These are phyloP conservation scores for Cercophora scortea DNA, from an alignment of 495 filamentous ascomycete species.

Conservation along the genomic window DNA sequence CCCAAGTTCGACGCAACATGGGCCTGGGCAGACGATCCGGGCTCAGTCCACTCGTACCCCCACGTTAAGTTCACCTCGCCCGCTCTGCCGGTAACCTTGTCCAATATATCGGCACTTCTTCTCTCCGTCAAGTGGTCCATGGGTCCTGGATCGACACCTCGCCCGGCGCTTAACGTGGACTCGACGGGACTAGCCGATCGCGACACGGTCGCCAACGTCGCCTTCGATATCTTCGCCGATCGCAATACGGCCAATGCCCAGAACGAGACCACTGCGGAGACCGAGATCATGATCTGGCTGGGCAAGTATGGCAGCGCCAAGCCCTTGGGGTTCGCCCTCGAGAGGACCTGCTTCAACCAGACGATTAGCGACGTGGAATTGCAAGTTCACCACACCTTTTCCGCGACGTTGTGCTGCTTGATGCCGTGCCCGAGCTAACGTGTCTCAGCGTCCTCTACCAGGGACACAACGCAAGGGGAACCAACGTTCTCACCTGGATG, in stretches of 20 bases:
- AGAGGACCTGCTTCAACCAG: slow-evolving; percentile 3
- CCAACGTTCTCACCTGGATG: slow-evolving; percentile 20
- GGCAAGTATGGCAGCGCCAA: slow-evolving; percentile 14
- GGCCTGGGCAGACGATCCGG: slow-evolving; percentile 14
- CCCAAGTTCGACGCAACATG: slow-evolving; percentile 23
- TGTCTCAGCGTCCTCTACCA: slow-evolving; percentile 14
- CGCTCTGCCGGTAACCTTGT: slow-evolving; percentile 14
- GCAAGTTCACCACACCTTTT: slow-evolving; percentile 4
- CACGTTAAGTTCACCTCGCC: slow-evolving; percentile 22
- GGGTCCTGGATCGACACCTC: slow-evolving; percentile 18
- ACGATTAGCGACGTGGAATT: slow-evolving; percentile 12
- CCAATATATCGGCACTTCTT: slow-evolving; percentile 20
- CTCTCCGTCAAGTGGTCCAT: slow-evolving; percentile 22
- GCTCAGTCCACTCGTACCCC: slow-evolving; percentile 23
- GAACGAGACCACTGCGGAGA: slow-evolving; percentile 17
- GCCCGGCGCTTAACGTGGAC: slow-evolving; percentile 10
- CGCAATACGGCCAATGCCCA: slow-evolving; percentile 8
- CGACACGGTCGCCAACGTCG: slow-evolving; percentile 18
- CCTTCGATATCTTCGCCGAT: slow-evolving; percentile 25
- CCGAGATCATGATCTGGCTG: slow-evolving; percentile 26
- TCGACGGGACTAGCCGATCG: slow-evolving; percentile 7
- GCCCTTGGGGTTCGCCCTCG: slow-evolving; percentile 14
- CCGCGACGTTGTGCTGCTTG: not conserved
- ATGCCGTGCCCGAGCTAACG: no score
- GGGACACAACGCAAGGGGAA: slow-evolving; percentile 19